Evolutionary conservation across 352 stramenopile genomes (phyloP).

Genomic region (Phytophthora foliorum): DNA sequence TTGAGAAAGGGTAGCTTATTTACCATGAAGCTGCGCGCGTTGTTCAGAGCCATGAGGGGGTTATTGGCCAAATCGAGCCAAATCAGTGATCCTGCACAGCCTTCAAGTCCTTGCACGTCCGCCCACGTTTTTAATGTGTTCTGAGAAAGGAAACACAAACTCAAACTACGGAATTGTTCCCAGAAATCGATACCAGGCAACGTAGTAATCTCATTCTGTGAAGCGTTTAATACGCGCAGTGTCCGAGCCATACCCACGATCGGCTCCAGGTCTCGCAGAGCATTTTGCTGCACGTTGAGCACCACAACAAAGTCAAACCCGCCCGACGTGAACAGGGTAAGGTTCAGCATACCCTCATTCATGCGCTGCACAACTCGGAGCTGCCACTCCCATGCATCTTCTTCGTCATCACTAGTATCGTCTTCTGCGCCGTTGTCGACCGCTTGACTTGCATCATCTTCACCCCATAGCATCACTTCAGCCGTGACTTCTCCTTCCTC

Average conservation of each 20-base stretch:
- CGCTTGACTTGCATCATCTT: conserved; percentile 19
- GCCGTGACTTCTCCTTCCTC: background rate
- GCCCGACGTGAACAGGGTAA: conserved; percentile 44
- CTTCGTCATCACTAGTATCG: conserved; percentile 15
- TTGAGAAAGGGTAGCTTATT: conserved; percentile 73
- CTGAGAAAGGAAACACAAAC: conserved; percentile 67
- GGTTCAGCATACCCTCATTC: conserved; percentile 41
- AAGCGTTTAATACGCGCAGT: conserved; percentile 68
- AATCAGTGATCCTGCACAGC: conserved; percentile 46
- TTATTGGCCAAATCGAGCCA: conserved; percentile 76
- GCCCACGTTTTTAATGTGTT: conserved; percentile 65
- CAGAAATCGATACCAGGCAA: conserved; percentile 65
- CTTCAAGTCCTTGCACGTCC: conserved; percentile 57
- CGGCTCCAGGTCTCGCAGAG: conserved; percentile 62
- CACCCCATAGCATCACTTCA: conserved; percentile 19
- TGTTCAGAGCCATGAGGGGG: conserved; percentile 61
- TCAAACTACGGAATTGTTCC: conserved; percentile 53
- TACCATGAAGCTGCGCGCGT: conserved; percentile 71
- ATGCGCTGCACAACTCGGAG: conserved; percentile 66
- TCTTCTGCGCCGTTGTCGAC: conserved; percentile 6
- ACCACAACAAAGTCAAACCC: conserved; percentile 67
- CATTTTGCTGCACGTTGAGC: conserved; percentile 73
- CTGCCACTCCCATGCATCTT: conserved; percentile 48
- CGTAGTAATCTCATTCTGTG: conserved; percentile 59
- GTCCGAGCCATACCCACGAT: conserved; percentile 51